Evolutionary conservation across 2,329 filamentous ascomycete species (phyloP), one percentile per base, ranked within the genome.

Genomic region (Epichloe coenophiala): DNA sequence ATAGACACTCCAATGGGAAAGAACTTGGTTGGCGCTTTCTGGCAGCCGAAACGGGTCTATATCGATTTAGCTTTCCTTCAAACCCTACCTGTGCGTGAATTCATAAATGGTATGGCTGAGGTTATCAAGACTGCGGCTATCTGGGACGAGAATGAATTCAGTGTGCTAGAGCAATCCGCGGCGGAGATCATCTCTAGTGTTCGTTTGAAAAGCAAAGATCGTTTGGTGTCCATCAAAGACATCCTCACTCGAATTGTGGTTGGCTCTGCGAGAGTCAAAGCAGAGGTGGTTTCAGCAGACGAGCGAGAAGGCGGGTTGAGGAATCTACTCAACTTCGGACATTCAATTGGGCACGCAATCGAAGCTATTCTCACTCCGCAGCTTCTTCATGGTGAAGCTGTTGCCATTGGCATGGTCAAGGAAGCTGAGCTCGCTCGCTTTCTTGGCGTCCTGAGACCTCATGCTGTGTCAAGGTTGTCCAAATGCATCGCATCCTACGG

Each of bases 31-130:
- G 93, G 93, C 4, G 83, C 91, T 36, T 97, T 98, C 69, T 97
- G 91, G 90, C 93, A 98, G 65, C 93, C 93, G 4, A 78, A 85
- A 61, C 83, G 88, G 55, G 90, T 97, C 57, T 98, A 95, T 68
- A 90, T 98, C 59, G 93, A 98, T 66, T 74, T 97, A 54, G 78
- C 83, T 51, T 97, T 98, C 63, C 75, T 98, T 50, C 88, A 95
- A 64, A 95, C 89, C 1, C 74, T 98, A 19, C 90, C 91, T 1
- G 83, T 84, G 56, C 78, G 93, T 57, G 91, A 98, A 68, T 91
- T 98, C 63, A 89, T 96, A 68, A 98, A 98, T 65, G 93, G 93
- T 54, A 96, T 98, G 91, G 93, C 91, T 27, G 93, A 98, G 71
- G 91, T 98, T 33, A 78, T 96, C 65, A 96, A 96, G 78, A 98